Evolutionary conservation across 1,284 basidiomycete species (phyloP).

Genomic region (Pholiota adiposa): DNA sequence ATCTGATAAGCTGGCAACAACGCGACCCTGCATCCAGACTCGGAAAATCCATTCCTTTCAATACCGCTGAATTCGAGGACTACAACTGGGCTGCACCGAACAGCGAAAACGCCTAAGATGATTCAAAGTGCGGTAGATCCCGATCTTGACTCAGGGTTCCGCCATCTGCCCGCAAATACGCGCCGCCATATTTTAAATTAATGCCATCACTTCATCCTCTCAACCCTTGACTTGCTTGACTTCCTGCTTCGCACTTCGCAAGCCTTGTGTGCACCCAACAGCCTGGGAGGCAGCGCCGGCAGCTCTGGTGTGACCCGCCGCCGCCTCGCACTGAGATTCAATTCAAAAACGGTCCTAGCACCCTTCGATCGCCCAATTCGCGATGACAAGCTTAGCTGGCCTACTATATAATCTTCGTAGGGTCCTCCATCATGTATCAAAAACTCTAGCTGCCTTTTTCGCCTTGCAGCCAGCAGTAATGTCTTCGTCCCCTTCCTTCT

Average conservation of each 20-base stretch:
- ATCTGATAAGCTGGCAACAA: slow-evolving; percentile 19
- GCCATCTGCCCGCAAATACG: slow-evolving; percentile 14
- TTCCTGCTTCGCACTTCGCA: slow-evolving; percentile 26
- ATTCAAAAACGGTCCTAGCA: slow-evolving; percentile 13
- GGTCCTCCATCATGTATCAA: slow-evolving; percentile 20
- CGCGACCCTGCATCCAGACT: slow-evolving; percentile 18
- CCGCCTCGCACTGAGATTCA: slow-evolving; percentile 5
- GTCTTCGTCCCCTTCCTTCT: slow-evolving; percentile 43
- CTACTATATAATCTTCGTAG: slow-evolving; percentile 28
- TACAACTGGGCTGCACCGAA: too few species aligned
- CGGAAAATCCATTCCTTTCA: slow-evolving; percentile 9
- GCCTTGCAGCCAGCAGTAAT: slow-evolving; percentile 20
- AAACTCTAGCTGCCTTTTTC: slow-evolving; percentile 21
- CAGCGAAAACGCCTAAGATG: too few species aligned
- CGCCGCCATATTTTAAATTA: slow-evolving; percentile 15
- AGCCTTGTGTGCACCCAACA: slow-evolving; percentile 17
- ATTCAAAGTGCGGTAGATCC: slow-evolving; percentile 23
- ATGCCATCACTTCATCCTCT: slow-evolving; percentile 23
- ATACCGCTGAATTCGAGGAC: neutral
- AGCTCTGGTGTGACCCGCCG: slow-evolving; percentile 20
- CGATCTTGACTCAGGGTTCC: too few species aligned
- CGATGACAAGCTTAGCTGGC: slow-evolving; percentile 21
- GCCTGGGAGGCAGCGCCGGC: slow-evolving; percentile 24
- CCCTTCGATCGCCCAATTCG: slow-evolving; percentile 19
- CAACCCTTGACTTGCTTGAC: slow-evolving; percentile 22